These are phyloP conservation scores for Pelargonium citronellum DNA, from an alignment of 441 rosid genomes.

Conservation along the genomic window DNA sequence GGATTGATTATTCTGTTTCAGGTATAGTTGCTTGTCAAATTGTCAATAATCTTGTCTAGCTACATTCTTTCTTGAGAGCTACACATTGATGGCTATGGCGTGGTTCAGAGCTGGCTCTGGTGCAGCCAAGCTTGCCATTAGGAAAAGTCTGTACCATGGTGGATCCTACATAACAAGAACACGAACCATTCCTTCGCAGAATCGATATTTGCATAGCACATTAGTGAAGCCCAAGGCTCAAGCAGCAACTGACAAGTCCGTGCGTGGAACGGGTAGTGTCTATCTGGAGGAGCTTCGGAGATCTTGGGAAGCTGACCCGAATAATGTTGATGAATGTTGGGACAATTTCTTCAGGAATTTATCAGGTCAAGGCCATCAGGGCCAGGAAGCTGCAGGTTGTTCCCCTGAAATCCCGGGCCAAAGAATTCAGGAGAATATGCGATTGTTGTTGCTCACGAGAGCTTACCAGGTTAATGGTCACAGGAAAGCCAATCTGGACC, in stretches of 20 bases:
- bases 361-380: constrained; percentile 36
- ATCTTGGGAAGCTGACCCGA: constrained; percentile 85
- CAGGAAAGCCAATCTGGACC: constrained; percentile 27
- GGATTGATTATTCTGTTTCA: background rate
- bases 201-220: constrained; percentile 52
- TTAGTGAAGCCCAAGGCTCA: constrained; percentile 51
- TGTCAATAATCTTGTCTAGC: background rate
- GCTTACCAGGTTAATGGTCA: constrained; percentile 31
- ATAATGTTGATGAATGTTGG: constrained; percentile 93
- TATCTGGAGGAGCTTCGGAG: constrained; percentile 95
- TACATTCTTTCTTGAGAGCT: background rate
- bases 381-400: background rate
- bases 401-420: constrained; percentile 27
- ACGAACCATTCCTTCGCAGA: constrained; percentile 42
- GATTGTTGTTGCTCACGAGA: constrained; percentile 21
- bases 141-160: constrained; percentile 58
- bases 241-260: constrained; percentile 34
- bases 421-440: constrained; percentile 29
- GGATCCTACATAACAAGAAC: constrained; percentile 51
- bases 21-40: background rate
- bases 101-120: constrained; percentile 76
- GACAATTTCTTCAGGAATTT: constrained; percentile 92
- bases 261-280: constrained; percentile 64
- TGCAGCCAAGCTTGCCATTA: constrained; percentile 58
- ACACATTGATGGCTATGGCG: constrained; percentile 40